Percentiles rank a stretch among this genome's conserved stretches.
These are phyloP conservation scores for Sporothrix luriei DNA, from an alignment of 2,329 filamentous ascomycete genomes.

Conservation along the genomic window DNA sequence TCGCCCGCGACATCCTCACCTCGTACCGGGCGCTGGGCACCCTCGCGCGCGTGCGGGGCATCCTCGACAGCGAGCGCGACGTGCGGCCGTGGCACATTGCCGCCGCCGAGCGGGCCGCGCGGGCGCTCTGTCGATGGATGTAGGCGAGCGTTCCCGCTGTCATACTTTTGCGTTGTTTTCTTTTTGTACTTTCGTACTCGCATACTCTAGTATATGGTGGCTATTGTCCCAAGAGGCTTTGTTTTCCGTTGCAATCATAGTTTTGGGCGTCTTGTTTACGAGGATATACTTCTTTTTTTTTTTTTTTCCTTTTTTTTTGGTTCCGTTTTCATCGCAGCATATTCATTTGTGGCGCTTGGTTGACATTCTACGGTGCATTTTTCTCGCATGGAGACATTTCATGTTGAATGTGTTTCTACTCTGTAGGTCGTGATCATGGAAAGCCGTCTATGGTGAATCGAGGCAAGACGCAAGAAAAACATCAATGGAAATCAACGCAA, in stretches of 20 bases:
- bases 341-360: slow-evolving; percentile 2
- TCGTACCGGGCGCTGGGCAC: slow-evolving; percentile 70
- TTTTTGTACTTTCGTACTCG: background rate
- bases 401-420: slow-evolving; percentile 27
- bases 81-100: slow-evolving; percentile 78
- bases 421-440: slow-evolving; percentile 14
- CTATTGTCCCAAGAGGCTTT: background rate
- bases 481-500: background rate
- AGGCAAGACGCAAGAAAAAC: background rate
- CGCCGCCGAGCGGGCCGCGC: slow-evolving; percentile 68
- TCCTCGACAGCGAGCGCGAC: slow-evolving; percentile 61
- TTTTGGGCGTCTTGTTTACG: background rate
- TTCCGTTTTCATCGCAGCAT: background rate
- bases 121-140: slow-evolving; percentile 66
- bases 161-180: background rate
- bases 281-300: too few species aligned
- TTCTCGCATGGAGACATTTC: background rate
- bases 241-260: background rate
- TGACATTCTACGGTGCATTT: background rate
- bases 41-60: slow-evolving; percentile 66
- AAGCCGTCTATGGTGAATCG: slow-evolving; percentile 17
- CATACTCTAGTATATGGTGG: background rate
- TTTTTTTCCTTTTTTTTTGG: too few species aligned
- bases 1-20: slow-evolving; percentile 70
- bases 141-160: slow-evolving; percentile 44